Evolutionary conservation across 805 yeast species (phyloP).

Genomic region (Pichia membranifaciens): DNA sequence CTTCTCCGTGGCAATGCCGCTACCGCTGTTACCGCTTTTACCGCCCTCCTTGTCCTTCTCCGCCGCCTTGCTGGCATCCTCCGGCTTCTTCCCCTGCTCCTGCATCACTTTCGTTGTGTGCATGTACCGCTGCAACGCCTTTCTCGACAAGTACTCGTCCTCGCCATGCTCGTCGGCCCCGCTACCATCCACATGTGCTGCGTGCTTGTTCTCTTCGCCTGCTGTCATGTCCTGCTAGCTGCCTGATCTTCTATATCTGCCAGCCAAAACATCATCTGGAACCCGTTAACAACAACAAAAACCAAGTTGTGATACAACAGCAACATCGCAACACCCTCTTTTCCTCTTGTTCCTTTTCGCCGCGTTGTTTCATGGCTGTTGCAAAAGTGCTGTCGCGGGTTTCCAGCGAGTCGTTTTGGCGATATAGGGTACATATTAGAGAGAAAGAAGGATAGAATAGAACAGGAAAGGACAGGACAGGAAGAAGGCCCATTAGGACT

Average conservation of each 20-base stretch:
- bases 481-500: background rate
- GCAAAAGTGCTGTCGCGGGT: no score
- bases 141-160: constrained; percentile 10
- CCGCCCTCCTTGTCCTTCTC: background rate
- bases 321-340: background rate
- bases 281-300: background rate
- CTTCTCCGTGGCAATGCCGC: background rate
- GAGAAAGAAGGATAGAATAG: no score
- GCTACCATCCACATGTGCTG: background rate
- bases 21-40: background rate
- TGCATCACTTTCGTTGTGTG: constrained; percentile 8
- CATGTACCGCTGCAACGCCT: constrained; percentile 14
- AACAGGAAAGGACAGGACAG: no score
- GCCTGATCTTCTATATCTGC: background rate
- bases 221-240: background rate
- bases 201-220: background rate
- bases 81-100: background rate
- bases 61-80: background rate
- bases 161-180: constrained; percentile 6
- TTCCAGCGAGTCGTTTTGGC: no score
- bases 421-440: no score
- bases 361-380: no score
- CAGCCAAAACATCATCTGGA: no score
- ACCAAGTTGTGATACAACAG: constrained; percentile 2
- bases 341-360: background rate